A percentile compares a stretch with the other conserved stretches of the same genome.
Evolutionary conservation across 176 grass and related monocot genomes (phyloP).

Genomic region (Raddia guianensis): DNA sequence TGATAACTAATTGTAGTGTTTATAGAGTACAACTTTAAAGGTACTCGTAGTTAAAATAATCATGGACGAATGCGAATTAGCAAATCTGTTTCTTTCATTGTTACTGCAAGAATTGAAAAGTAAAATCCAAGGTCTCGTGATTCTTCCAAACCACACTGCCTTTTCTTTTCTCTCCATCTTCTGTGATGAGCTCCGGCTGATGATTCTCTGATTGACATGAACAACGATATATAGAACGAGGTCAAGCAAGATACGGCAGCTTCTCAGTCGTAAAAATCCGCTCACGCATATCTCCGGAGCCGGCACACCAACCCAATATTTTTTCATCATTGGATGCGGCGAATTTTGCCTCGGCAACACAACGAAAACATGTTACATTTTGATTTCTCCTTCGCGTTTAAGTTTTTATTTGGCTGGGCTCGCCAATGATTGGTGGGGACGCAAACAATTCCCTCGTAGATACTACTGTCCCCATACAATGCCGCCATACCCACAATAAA

Average conservation of each 20-base stretch:
- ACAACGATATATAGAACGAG: background rate
- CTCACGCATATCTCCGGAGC: slow-evolving; percentile 7
- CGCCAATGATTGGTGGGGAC: background rate
- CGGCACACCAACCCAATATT: background rate
- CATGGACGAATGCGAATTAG: too few relatives aligned
- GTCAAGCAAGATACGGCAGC: slow-evolving; percentile 1
- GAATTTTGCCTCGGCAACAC: slow-evolving; percentile 33
- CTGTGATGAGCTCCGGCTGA: background rate
- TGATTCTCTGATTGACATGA: background rate
- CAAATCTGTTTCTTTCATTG: too few relatives aligned
- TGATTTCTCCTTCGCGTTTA: background rate
- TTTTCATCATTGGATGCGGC: background rate
- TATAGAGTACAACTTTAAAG: too few relatives aligned
- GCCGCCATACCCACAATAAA: too few relatives aligned
- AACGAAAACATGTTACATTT: background rate
- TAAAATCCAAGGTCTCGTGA: too few relatives aligned
- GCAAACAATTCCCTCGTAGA: too few relatives aligned
- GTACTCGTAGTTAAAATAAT: too few relatives aligned
- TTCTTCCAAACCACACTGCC: too few relatives aligned
- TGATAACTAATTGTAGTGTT: too few relatives aligned
- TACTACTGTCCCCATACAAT: too few relatives aligned
- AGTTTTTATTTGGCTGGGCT: background rate
- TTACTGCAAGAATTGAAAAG: too few relatives aligned
- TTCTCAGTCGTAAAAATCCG: background rate
- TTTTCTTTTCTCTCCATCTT: background rate